A percentile compares a stretch with the other conserved stretches of the same genome.
Conservation (phyloP, 257 asterid genomes). For the Linderniella brevidens region DNA sequence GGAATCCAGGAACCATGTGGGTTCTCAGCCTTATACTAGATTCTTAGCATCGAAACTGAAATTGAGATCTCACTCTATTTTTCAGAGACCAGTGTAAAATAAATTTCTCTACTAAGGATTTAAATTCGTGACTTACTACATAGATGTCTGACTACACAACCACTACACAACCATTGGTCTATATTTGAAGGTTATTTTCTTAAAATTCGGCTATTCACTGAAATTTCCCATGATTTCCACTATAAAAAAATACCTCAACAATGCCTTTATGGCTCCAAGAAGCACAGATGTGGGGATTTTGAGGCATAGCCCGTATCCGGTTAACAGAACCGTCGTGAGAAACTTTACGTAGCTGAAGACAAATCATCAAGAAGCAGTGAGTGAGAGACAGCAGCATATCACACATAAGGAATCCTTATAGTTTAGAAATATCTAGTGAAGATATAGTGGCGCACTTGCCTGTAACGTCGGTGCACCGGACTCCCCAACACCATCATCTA, state of each 20-base stretch:
- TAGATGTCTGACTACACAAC: too few species aligned
- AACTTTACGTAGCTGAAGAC: constrained; percentile 45
- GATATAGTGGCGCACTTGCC: constrained; percentile 18
- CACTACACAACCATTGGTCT: too few species aligned
- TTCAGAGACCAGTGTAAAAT: too few species aligned
- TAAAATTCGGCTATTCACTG: too few species aligned
- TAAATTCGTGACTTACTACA: too few species aligned
- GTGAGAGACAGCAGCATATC: constrained; percentile 5
- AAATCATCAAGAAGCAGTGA: constrained; percentile 10
- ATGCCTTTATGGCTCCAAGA: constrained; percentile 75
- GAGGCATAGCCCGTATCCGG: constrained; percentile 82
- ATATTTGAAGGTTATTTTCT: too few species aligned
- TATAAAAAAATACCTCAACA: constrained; percentile 46
- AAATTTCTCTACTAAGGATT: too few species aligned
- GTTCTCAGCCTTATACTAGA: too few species aligned
- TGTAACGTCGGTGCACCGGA: constrained; percentile 50
- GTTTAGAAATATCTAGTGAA: not conserved
- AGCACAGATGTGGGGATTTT: constrained; percentile 79
- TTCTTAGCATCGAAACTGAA: too few species aligned
- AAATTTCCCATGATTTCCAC: too few species aligned
- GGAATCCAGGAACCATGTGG: too few species aligned
- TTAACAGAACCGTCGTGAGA: constrained; percentile 70
- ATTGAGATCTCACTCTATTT: too few species aligned
- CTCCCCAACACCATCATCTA: constrained; percentile 26
- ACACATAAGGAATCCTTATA: not conserved